These are phyloP conservation scores for Hydnum rufescens DNA, from an alignment of 768 basidiomycete genomes.

Conservation along the genomic window DNA sequence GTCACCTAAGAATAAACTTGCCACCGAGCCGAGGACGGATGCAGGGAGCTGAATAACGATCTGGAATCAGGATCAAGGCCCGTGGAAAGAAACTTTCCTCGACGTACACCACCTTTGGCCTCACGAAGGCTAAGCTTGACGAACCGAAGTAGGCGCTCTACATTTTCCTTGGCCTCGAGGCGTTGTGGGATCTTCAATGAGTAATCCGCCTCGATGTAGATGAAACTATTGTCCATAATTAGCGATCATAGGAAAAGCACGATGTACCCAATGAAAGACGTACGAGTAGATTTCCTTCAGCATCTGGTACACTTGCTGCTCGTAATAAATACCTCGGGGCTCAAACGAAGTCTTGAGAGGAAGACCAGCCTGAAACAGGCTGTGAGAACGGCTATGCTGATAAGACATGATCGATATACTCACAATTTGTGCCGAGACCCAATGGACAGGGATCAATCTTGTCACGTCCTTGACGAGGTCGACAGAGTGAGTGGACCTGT, in stretches of 20 bases:
- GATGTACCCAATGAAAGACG: not conserved
- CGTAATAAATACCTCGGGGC: conserved; percentile 6
- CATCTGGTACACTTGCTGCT: conserved; percentile 6
- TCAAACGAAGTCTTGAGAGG: conserved; percentile 1
- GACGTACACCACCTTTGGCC: conserved; percentile 1
- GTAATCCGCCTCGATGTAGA: not conserved
- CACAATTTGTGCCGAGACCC: conserved; percentile 35
- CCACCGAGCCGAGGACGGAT: not conserved
- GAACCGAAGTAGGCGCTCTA: not conserved
- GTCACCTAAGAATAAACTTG: not conserved
- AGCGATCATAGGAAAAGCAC: not conserved
- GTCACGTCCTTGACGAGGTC: conserved; percentile 52
- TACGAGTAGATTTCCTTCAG: conserved; percentile 6
- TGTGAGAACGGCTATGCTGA: not conserved
- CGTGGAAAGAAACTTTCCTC: conserved; percentile 4
- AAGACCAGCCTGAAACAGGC: conserved; percentile 1
- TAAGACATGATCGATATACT: not conserved
- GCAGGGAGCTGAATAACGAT: not conserved
- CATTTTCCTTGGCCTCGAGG: not conserved
- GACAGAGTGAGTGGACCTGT: conserved; percentile 19
- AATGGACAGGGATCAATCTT: conserved; percentile 39
- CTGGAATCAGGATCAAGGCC: not conserved
- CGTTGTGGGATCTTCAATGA: not conserved
- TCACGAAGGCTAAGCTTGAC: not conserved
- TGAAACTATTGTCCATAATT: too few relatives aligned